A percentile compares a stretch with the other conserved stretches of the same genome.
phyloP scores from a whole-genome alignment of 177 flowering plant genomes.

The Tripterygium wilfordii region DNA sequence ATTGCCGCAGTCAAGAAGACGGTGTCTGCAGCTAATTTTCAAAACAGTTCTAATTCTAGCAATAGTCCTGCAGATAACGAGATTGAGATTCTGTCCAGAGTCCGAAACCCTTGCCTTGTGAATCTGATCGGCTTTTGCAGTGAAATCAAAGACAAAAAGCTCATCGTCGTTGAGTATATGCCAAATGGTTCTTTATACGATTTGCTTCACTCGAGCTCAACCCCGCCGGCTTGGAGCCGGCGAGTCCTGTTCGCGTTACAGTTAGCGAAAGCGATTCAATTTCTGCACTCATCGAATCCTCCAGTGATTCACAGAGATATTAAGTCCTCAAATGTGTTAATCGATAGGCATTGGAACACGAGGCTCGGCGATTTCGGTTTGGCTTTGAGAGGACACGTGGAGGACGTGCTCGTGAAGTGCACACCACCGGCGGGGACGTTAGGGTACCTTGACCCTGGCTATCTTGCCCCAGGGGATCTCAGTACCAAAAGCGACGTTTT shows the following conservation, averaged over 20 bases:
- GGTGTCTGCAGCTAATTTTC: not conserved
- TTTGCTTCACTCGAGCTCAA: slow-evolving; percentile 27
- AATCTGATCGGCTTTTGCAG: slow-evolving; percentile 49
- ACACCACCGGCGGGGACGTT: slow-evolving; percentile 76
- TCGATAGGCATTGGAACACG: slow-evolving; percentile 39
- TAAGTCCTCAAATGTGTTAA: slow-evolving; percentile 54
- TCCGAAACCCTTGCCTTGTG: slow-evolving; percentile 41
- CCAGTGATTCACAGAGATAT: slow-evolving; percentile 71
- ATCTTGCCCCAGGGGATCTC: slow-evolving; percentile 54
- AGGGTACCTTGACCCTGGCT: slow-evolving; percentile 64
- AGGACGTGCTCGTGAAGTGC: slow-evolving; percentile 33
- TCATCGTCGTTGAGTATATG: slow-evolving; percentile 63
- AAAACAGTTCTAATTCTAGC: slow-evolving; percentile 1
- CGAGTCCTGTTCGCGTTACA: slow-evolving; percentile 44
- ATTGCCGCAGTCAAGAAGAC: slow-evolving; percentile 60
- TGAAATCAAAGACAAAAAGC: slow-evolving; percentile 11
- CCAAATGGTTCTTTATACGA: slow-evolving; percentile 58
- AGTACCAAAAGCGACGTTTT: slow-evolving; percentile 67
- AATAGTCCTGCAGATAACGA: slow-evolving; percentile 47
- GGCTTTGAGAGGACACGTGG: slow-evolving; percentile 50
- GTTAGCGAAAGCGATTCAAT: slow-evolving; percentile 40
- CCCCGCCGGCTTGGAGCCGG: slow-evolving; percentile 41
- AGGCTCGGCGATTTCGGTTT: slow-evolving; percentile 60
- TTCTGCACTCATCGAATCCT: slow-evolving; percentile 46
- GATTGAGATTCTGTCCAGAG: slow-evolving; percentile 48